Conservation (phyloP, 2,329 filamentous ascomycete species). For the Leptographium flavum region DNA sequence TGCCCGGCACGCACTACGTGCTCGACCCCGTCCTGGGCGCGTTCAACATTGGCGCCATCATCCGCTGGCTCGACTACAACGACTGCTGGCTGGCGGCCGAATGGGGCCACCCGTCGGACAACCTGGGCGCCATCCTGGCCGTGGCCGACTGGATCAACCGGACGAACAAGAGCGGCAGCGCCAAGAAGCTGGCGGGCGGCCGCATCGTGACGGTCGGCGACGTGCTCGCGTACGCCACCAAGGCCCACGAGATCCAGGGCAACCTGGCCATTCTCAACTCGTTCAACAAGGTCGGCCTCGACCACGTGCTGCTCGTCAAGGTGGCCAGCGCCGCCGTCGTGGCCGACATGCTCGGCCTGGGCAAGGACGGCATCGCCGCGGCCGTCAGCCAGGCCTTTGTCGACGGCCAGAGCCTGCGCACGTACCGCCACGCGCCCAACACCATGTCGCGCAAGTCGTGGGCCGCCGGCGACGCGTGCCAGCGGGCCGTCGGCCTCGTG, state of each 20-base stretch:
- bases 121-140: conserved; percentile 89
- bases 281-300: conserved; percentile 95
- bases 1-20: conserved; percentile 85
- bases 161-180: conserved; percentile 46
- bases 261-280: conserved; percentile 95
- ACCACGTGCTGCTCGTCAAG: conserved; percentile 97
- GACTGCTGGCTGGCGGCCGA: conserved; percentile 92
- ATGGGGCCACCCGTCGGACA: conserved; percentile 98
- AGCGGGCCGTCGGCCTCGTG: conserved; percentile 81
- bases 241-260: conserved; percentile 97
- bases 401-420: conserved; percentile 88
- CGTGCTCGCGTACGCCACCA: conserved; percentile 94
- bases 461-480: conserved; percentile 96
- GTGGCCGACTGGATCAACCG: conserved; percentile 96
- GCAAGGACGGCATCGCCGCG: conserved; percentile 81
- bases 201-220: conserved; percentile 83
- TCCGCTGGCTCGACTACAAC: conserved; percentile 99
- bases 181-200: conserved; percentile 51
- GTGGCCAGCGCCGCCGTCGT: conserved; percentile 90
- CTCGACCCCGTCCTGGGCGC: conserved; percentile 91
- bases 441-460: conserved; percentile 99
- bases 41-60: conserved; percentile 98
- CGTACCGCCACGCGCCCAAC: conserved; percentile 94
- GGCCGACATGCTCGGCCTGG: conserved; percentile 85
- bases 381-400: conserved; percentile 96